Conservation (phyloP, 169 alveolate genomes). For the Plasmodium relictum region DNA sequence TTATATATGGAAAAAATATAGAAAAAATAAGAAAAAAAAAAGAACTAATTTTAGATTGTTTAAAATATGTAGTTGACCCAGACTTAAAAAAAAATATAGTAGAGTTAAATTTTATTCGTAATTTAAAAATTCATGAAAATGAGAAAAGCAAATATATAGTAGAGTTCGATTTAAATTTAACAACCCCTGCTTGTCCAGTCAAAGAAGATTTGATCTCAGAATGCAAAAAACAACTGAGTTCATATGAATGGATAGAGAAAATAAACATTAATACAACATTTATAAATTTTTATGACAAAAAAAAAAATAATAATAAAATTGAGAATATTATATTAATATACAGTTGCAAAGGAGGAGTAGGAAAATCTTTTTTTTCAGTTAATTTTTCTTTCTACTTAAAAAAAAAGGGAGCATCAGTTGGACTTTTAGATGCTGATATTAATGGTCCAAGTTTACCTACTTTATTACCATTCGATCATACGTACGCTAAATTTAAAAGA, state of each 20-base stretch:
- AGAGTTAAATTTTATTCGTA: conserved; percentile 83
- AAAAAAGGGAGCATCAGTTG: conserved; percentile 92
- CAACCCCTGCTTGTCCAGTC: conserved; percentile 91
- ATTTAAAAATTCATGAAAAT: conserved; percentile 77
- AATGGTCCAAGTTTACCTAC: conserved; percentile 98
- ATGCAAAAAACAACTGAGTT: conserved; percentile 70
- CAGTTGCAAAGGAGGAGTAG: conserved; percentile 99
- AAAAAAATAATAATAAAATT: conserved; percentile 27
- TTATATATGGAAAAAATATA: conserved; percentile 45
- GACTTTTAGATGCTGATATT: conserved; percentile 97
- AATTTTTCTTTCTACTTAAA: conserved; percentile 91
- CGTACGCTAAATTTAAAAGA: conserved; percentile 80
- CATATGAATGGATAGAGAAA: conserved; percentile 81
- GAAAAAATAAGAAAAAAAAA: conserved; percentile 68
- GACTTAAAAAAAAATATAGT: conserved; percentile 88
- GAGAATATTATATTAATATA: conserved; percentile 93
- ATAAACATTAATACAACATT: conserved; percentile 75
- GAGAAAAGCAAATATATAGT: conserved; percentile 76
- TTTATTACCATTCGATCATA: conserved; percentile 86
- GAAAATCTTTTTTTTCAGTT: conserved; percentile 93
- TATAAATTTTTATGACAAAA: conserved; percentile 15
- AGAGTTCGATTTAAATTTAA: conserved; percentile 82
- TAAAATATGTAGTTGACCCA: conserved; percentile 85
- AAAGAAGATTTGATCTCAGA: conserved; percentile 80
- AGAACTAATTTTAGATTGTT: conserved; percentile 66